These are phyloP conservation scores for Paralagenidium karlingii DNA, from an alignment of 352 stramenopile genomes.

Conservation along the genomic window DNA sequence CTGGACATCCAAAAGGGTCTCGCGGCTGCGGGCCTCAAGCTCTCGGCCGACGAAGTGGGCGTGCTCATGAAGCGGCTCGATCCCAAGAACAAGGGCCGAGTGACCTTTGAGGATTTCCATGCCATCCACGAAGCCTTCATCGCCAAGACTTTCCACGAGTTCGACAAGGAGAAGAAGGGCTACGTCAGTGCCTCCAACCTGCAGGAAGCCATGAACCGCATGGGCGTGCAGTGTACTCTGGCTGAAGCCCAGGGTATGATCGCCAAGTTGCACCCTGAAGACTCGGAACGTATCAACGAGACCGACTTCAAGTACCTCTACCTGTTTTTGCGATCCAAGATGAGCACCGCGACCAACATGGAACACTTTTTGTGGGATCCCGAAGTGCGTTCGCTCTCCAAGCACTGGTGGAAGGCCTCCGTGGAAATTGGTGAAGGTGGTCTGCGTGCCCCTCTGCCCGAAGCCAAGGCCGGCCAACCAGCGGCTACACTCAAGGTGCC, in stretches of 20 bases:
- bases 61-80: constrained; percentile 59
- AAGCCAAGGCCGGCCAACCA: constrained; percentile 23
- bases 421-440: constrained; percentile 71
- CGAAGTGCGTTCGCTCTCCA: constrained; percentile 68
- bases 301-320: constrained; percentile 78
- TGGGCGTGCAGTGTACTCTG: constrained; percentile 58
- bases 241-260: constrained; percentile 72
- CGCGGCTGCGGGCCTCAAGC: constrained; percentile 38
- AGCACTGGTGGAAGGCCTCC: constrained; percentile 79
- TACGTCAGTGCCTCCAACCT: constrained; percentile 54
- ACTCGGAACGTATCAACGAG: constrained; percentile 53
- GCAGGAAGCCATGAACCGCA: constrained; percentile 42
- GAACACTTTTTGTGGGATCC: constrained; percentile 72
- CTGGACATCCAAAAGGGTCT: constrained; percentile 66
- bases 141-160: constrained; percentile 48
- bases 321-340: constrained; percentile 62
- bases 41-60: constrained; percentile 39
- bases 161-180: constrained; percentile 53
- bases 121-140: constrained; percentile 69
- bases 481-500: too few species aligned
- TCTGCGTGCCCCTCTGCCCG: constrained; percentile 38
- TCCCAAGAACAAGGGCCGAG: constrained; percentile 43
- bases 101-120: constrained; percentile 67
- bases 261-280: constrained; percentile 45
- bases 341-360: constrained; percentile 52